Conservation (phyloP, 352 stramenopile species). For the Phytophthora uliginosa region DNA sequence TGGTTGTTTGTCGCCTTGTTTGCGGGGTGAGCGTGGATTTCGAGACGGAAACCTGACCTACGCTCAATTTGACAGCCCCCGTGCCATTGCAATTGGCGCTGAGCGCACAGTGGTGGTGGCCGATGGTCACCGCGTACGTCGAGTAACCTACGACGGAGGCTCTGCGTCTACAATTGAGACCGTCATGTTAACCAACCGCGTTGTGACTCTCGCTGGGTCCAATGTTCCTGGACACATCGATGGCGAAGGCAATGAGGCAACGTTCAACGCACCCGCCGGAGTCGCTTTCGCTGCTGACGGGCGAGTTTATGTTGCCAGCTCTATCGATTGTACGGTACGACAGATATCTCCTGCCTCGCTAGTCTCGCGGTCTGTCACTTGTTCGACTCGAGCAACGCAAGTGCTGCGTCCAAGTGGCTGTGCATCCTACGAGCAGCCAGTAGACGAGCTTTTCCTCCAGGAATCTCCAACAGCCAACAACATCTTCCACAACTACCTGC, state of each 20-base stretch:
- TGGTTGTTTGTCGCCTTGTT: constrained; percentile 91
- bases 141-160: constrained; percentile 79
- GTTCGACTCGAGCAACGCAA: constrained; percentile 81
- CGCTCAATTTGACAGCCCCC: constrained; percentile 94
- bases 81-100: constrained; percentile 88
- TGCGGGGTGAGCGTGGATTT: constrained; percentile 90
- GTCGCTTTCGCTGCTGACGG: constrained; percentile 91
- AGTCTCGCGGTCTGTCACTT: constrained; percentile 78
- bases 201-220: constrained; percentile 94
- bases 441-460: constrained; percentile 90
- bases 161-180: constrained; percentile 69
- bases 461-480: constrained; percentile 87
- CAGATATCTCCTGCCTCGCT: constrained; percentile 78
- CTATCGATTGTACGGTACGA: constrained; percentile 90
- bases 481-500: constrained; percentile 94
- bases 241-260: constrained; percentile 88
- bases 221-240: constrained; percentile 78
- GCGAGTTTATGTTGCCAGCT: constrained; percentile 93
- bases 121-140: constrained; percentile 91
- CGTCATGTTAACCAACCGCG: constrained; percentile 71
- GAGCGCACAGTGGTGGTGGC: constrained; percentile 90
- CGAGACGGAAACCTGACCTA: constrained; percentile 89
- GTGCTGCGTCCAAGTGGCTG: constrained; percentile 94
- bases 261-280: constrained; percentile 90
- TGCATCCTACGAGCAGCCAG: constrained; percentile 94